Evolutionary conservation across 495 filamentous ascomycete species (phyloP).

Genomic region (Sphaerosporella brunnea): DNA sequence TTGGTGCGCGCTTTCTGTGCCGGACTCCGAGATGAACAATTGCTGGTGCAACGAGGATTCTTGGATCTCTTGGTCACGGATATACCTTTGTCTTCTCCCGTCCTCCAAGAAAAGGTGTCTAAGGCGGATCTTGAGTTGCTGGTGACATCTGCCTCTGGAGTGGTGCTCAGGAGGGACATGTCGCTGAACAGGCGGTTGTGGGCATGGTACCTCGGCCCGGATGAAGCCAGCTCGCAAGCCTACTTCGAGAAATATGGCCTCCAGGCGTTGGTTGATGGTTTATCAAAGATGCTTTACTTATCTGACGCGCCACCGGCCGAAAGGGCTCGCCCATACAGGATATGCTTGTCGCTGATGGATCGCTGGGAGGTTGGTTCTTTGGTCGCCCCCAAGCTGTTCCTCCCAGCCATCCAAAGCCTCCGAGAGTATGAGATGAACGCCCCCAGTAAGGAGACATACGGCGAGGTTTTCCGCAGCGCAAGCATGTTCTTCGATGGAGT

Average conservation of each 20-base stretch:
- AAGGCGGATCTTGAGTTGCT: conserved; percentile 60
- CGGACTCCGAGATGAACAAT: conserved; percentile 73
- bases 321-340: conserved; percentile 69
- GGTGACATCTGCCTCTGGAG: conserved; percentile 61
- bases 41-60: conserved; percentile 84
- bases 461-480: conserved; percentile 81
- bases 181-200: conserved; percentile 84
- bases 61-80: conserved; percentile 83
- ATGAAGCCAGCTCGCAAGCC: conserved; percentile 35
- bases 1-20: conserved; percentile 79
- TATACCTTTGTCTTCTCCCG: conserved; percentile 68
- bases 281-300: conserved; percentile 52
- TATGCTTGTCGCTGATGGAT: conserved; percentile 92
- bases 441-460: conserved; percentile 44
- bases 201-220: conserved; percentile 87
- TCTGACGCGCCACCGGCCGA: conserved; percentile 41
- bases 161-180: conserved; percentile 83
- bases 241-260: conserved; percentile 75
- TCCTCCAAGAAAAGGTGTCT: conserved; percentile 57
- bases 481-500: conserved; percentile 95
- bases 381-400: conserved; percentile 71
- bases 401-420: conserved; percentile 66
- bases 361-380: conserved; percentile 88
- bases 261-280: conserved; percentile 49
- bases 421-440: conserved; percentile 46